Conservation (phyloP, 2,329 filamentous ascomycete genomes). For the Zopfia rhizophila region DNA sequence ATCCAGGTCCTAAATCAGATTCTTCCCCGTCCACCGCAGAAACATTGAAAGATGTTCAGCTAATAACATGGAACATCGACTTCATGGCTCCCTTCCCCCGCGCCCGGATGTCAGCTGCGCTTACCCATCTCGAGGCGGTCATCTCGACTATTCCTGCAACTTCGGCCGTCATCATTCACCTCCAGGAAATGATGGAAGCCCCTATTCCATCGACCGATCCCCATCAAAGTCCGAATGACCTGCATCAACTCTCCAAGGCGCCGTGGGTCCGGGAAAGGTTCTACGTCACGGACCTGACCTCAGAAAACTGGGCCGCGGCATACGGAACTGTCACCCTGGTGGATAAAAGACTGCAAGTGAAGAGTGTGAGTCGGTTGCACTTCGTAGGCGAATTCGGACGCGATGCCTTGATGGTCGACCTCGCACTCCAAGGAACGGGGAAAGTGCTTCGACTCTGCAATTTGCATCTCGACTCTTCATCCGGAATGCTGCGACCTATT, state of each 20-base stretch:
- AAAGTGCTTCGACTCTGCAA: constrained; percentile 61
- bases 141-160: constrained; percentile 25
- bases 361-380: constrained; percentile 60
- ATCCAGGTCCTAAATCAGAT: not conserved
- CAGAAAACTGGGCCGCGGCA: constrained; percentile 55
- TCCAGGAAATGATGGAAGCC: constrained; percentile 62
- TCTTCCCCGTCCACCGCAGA: not conserved
- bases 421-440: constrained; percentile 30
- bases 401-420: constrained; percentile 64
- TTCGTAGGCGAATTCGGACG: constrained; percentile 61
- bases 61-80: constrained; percentile 60
- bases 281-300: constrained; percentile 58
- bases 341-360: constrained; percentile 57
- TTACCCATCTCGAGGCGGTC: constrained; percentile 49
- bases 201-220: too few relatives aligned
- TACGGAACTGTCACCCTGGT: constrained; percentile 66
- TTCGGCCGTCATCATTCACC: constrained; percentile 55
- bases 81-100: constrained; percentile 51
- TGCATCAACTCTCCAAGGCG: constrained; percentile 19
- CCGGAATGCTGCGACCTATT: constrained; percentile 50
- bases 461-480: constrained; percentile 65
- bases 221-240: constrained; percentile 14
- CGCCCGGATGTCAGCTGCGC: constrained; percentile 54
- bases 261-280: constrained; percentile 62
- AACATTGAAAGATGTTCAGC: not conserved